A percentile compares a stretch with the other conserved stretches of the same genome.
phyloP scores from a whole-genome alignment of 2,329 filamentous ascomycete genomes.

The Ceratocystiopsis minuta region DNA sequence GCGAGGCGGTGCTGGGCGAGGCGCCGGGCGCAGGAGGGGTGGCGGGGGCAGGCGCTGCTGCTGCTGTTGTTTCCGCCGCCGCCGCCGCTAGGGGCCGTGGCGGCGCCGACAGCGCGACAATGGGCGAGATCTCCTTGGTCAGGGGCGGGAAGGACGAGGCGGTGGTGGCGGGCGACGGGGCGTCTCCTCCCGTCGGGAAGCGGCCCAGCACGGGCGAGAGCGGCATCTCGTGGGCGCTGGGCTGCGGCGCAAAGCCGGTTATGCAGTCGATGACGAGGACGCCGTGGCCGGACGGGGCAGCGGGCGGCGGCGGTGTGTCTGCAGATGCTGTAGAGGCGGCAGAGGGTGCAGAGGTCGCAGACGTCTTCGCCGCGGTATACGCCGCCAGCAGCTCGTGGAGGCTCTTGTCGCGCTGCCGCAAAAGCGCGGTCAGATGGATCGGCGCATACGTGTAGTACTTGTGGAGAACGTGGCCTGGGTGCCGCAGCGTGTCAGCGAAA shows the following conservation, averaged over 20 bases:
- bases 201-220: slow-evolving; percentile 29
- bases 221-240: slow-evolving; percentile 25
- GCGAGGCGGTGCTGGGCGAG: not conserved
- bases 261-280: slow-evolving; percentile 48
- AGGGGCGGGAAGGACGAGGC: slow-evolving; percentile 7
- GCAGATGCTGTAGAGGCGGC: not conserved
- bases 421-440: slow-evolving; percentile 38
- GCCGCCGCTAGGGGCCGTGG: not conserved
- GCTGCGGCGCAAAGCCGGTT: slow-evolving; percentile 30
- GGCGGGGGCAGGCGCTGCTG: not conserved
- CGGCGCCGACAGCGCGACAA: slow-evolving; percentile 1
- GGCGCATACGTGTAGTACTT: slow-evolving; percentile 43
- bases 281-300: slow-evolving; percentile 6
- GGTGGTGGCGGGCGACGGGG: slow-evolving; percentile 1
- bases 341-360: slow-evolving; percentile 9
- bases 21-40: not conserved
- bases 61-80: not conserved
- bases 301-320: too few relatives aligned
- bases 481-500: too few relatives aligned
- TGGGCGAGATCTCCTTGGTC: slow-evolving; percentile 9
- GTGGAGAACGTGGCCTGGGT: slow-evolving; percentile 41
- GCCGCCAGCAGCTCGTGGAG: slow-evolving; percentile 29
- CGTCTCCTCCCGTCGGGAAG: too few relatives aligned
- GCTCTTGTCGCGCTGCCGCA: slow-evolving; percentile 26
- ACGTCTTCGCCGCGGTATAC: slow-evolving; percentile 14